A percentile compares a stretch with the other conserved stretches of the same genome.
Conservation (phyloP, 192 early-diverging fungal genomes). For the Coemansia sp. region DNA sequence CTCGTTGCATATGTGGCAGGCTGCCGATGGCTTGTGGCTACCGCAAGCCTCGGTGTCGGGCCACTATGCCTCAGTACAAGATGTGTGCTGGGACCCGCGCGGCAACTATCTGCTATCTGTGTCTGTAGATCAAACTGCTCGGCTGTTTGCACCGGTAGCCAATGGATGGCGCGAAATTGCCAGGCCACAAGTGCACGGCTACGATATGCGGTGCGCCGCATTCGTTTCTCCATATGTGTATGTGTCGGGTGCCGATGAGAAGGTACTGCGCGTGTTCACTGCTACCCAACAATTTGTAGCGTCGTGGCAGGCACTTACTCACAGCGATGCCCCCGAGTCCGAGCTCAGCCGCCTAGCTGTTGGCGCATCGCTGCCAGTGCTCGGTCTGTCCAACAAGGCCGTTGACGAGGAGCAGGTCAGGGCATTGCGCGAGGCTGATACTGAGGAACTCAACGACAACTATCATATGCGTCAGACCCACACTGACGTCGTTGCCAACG, state of each 20-base stretch:
- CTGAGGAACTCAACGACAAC: constrained; percentile 48
- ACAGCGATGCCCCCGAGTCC: neutral
- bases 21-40: constrained; percentile 56
- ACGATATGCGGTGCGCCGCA: constrained; percentile 85
- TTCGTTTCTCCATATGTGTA: constrained; percentile 73
- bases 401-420: constrained; percentile 56
- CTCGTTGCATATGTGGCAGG: constrained; percentile 79
- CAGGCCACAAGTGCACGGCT: constrained; percentile 95
- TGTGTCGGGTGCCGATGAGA: constrained; percentile 93
- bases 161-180: constrained; percentile 90
- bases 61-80: constrained; percentile 78
- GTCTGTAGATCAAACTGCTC: constrained; percentile 86
- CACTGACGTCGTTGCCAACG: constrained; percentile 53
- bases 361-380: constrained; percentile 78
- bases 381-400: constrained; percentile 97
- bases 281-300: constrained; percentile 78
- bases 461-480: constrained; percentile 60
- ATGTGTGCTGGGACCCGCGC: constrained; percentile 79
- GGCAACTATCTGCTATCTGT: constrained; percentile 72
- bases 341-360: constrained; percentile 49
- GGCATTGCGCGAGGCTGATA: constrained; percentile 8
- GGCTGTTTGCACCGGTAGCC: constrained; percentile 79
- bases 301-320: constrained; percentile 48
- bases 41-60: constrained; percentile 75
- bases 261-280: constrained; percentile 87